Base-by-base conservation (phyloP, 139 green algal species). In the Chlorella sp. region DNA sequence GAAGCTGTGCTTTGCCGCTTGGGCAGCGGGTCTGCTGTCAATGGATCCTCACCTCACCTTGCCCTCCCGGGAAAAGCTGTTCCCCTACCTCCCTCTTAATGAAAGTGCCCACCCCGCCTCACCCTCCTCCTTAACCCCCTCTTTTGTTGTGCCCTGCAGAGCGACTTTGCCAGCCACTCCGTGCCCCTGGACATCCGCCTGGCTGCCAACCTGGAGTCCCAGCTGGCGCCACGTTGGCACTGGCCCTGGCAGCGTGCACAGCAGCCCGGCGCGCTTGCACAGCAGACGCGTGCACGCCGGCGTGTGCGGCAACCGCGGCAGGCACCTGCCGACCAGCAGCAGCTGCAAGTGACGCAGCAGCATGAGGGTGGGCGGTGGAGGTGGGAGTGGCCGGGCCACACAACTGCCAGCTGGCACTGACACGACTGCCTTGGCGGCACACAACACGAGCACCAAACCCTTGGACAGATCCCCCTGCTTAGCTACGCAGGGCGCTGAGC, bases 151-250 rank as follows among this genome's bases (percentile, higher is more conserved):
- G 37, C 53, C 24, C 28, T 66, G 71, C 71, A 83, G 69, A 77
- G 39, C 26, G 86, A 90, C 57, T 90, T 90, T 86, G 86, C 86
- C 36, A 48, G 36, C 19, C 77, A 73, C 28, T 86, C 86, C 0
- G n/a, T 90, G 76, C 86, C 86, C 3, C 86, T 90, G 53, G 77
- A 90, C 57, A 90, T 90, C 57, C 76, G 86, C 1, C 39, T 78
- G 2, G 86, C 76, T 3, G 61, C 86, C 2, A 71, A 89, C 71
- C 18, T 89, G 71, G 24, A 1, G 5, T 30, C n/a, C 18, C 86
- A 66, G 61, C 77, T 26, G 21, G 4, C 60, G 30, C 57, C 42
- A 37, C 39, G 79, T 30, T 85, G 66, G 66, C 68, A 57, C 34
- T 88, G 84, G 84, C 84, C 84, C 68, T 88, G 84, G 84, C 2